A percentile compares a stretch with the other conserved stretches of the same genome.
phyloP scores from a whole-genome alignment of 257 asterid genomes.

The Ligustrum vulgare region DNA sequence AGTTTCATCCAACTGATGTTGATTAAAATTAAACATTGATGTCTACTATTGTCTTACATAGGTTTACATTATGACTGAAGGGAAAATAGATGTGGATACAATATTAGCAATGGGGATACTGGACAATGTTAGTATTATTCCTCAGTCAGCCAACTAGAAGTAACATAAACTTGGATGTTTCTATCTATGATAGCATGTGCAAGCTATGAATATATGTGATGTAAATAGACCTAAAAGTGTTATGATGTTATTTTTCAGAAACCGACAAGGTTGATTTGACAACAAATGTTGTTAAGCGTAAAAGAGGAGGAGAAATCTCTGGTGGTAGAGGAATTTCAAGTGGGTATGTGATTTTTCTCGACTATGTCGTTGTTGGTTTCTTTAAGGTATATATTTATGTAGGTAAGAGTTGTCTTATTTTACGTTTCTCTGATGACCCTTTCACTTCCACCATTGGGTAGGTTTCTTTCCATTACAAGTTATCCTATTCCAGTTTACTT shows the following conservation, averaged over 20 bases:
- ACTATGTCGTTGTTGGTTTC: slow-evolving; percentile 12
- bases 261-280: slow-evolving; percentile 89
- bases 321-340: slow-evolving; percentile 99
- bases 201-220: slow-evolving; percentile 1
- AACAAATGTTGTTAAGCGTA: slow-evolving; percentile 91
- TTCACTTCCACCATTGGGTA: too few relatives aligned
- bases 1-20: neutral
- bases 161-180: slow-evolving; percentile 39
- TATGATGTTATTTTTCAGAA: slow-evolving; percentile 46
- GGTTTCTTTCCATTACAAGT: too few relatives aligned
- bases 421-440: too few relatives aligned
- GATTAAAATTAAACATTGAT: neutral
- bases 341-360: slow-evolving; percentile 59
- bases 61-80: slow-evolving; percentile 99
- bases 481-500: too few relatives aligned
- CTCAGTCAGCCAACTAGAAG: slow-evolving; percentile 98
- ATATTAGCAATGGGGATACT: slow-evolving; percentile 92
- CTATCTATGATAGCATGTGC: slow-evolving; percentile 13
- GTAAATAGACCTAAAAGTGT: neutral
- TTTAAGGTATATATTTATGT: slow-evolving; percentile 5
- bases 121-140: slow-evolving; percentile 97
- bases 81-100: slow-evolving; percentile 94
- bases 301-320: slow-evolving; percentile 83
- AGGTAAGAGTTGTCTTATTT: too few relatives aligned
- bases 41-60: slow-evolving; percentile 23